A percentile compares a stretch with the other conserved stretches of the same genome.
These are phyloP conservation scores for Cenchrus americanus DNA, from an alignment of 176 grass and related monocot species.

Conservation along the genomic window DNA sequence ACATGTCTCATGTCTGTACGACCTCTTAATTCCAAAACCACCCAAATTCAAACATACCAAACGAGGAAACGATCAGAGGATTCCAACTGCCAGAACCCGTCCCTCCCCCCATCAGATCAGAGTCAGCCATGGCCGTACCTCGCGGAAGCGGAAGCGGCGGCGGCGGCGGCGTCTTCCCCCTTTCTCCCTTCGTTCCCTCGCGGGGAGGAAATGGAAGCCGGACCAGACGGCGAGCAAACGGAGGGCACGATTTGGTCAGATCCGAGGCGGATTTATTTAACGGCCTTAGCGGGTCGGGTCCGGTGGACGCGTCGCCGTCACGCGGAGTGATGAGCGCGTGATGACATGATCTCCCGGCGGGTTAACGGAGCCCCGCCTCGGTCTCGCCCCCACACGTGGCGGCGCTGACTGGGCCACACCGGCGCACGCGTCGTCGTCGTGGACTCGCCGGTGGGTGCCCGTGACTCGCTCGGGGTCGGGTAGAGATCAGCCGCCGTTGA, in stretches of 20 bases:
- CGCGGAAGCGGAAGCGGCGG: not conserved
- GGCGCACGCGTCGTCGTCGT: constrained; percentile 33
- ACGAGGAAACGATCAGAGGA: constrained; percentile 27
- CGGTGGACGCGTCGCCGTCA: not conserved
- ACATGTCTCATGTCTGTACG: not conserved
- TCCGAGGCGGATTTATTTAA: constrained; percentile 56
- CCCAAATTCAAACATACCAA: not conserved
- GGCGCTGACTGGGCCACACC: constrained; percentile 8
- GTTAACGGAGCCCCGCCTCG: constrained; percentile 13
- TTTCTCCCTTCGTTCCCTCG: not conserved
- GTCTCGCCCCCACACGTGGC: constrained; percentile 32
- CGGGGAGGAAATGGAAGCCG: constrained; percentile 20
- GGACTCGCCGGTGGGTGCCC: constrained; percentile 11
- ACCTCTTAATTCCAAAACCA: not conserved
- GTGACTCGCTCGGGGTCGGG: not conserved
- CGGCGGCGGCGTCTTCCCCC: not conserved
- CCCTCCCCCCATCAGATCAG: not conserved
- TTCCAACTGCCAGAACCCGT: not conserved
- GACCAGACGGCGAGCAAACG: constrained; percentile 43
- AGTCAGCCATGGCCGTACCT: constrained; percentile 33
- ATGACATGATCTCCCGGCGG: no score
- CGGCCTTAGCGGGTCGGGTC: constrained; percentile 35
- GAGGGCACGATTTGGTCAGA: constrained; percentile 49
- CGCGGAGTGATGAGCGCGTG: not conserved
- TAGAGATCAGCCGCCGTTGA: not conserved